A percentile compares a stretch with the other conserved stretches of the same genome.
Evolutionary conservation across 352 stramenopile species (phyloP).

Genomic region (Phytophthora boehmeriae): DNA sequence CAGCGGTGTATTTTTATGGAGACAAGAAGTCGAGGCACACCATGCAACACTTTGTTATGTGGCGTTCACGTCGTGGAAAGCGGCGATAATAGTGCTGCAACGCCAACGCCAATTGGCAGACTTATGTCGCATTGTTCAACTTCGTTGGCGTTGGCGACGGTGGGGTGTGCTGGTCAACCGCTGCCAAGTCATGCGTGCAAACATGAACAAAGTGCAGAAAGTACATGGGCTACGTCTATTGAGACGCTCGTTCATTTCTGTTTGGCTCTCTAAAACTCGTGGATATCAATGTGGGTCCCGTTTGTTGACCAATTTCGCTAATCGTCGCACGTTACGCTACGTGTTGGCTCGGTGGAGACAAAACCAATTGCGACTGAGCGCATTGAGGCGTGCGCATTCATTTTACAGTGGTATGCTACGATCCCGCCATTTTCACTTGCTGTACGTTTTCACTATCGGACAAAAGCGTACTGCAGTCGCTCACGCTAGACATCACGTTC

Average conservation of each 20-base stretch:
- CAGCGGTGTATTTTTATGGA: constrained; percentile 24
- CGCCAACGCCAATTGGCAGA: constrained; percentile 12
- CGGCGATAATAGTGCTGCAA: constrained; percentile 14
- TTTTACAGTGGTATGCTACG: constrained; percentile 15
- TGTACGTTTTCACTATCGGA: constrained; percentile 17
- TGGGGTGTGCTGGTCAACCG: constrained; percentile 11
- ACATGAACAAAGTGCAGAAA: constrained; percentile 1
- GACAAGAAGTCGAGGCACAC: not conserved
- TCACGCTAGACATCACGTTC: constrained; percentile 8
- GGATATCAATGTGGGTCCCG: constrained; percentile 20
- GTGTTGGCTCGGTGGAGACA: constrained; percentile 23
- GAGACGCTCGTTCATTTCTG: constrained; percentile 6
- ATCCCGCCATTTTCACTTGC: constrained; percentile 1
- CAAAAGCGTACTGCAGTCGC: constrained; percentile 6
- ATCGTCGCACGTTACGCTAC: constrained; percentile 3
- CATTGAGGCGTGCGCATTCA: constrained; percentile 1
- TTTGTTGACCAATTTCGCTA: constrained; percentile 4
- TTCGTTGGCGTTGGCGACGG: constrained; percentile 29
- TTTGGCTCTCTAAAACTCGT: constrained; percentile 28
- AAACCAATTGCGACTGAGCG: constrained; percentile 6
- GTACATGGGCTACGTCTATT: constrained; percentile 9
- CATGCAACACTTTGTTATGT: constrained; percentile 11
- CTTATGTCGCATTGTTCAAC: constrained; percentile 17
- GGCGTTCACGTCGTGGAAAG: constrained; percentile 25
- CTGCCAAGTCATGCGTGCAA: constrained; percentile 6